Base-by-base conservation (phyloP, 176 grass and related monocot species). In the Avena atlantica region DNA sequence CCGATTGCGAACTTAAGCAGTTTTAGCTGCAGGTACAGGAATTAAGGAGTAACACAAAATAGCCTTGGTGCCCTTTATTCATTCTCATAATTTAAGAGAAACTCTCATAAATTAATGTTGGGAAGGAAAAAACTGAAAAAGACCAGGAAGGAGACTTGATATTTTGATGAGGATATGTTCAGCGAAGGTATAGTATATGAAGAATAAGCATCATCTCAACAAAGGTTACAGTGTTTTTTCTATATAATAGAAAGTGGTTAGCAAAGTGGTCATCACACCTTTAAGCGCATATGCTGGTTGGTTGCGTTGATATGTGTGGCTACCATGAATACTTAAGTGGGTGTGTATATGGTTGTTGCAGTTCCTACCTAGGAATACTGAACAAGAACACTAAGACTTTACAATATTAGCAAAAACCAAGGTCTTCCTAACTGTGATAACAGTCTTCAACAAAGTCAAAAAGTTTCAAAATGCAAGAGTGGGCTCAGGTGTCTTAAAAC, bases 401-500 rank as follows among this genome's bases (percentile, higher is more conserved):
- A 21, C 12, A 49, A 64, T 63, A 19, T 59, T 67, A 48, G 37
- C 55, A 64, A 4, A 8, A 37, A 68, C n/a, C 16, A 47, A 79
- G 6, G 65, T 59, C 84, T n/a, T 86, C 51, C 29, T 21, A 71
- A 23, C 12, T 80, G 70, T 16, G 23, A 49, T 45, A 61, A 61
- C 31, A 57, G 25, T 76, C 71, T 65, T 85, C 25, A 36, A 85
- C 72, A 77, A 52, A 49, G 24, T 51, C 55, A 74, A 65, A 83
- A 37, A 40, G 45, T 78, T 67, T 57, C 58, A 74, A 27, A 27
- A 37, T 65, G 23, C 29, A 78, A 85, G 29, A 64, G 50, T 78
- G 84, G 27, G 19, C 36, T 37, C 40, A 31, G 50, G 20, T 60
- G 24, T 70, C 65, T 60, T 36, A 80, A 71, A 84, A 74, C 55